These are phyloP conservation scores for Boletus barrowsii DNA, from an alignment of 768 basidiomycete genomes.

Conservation along the genomic window DNA sequence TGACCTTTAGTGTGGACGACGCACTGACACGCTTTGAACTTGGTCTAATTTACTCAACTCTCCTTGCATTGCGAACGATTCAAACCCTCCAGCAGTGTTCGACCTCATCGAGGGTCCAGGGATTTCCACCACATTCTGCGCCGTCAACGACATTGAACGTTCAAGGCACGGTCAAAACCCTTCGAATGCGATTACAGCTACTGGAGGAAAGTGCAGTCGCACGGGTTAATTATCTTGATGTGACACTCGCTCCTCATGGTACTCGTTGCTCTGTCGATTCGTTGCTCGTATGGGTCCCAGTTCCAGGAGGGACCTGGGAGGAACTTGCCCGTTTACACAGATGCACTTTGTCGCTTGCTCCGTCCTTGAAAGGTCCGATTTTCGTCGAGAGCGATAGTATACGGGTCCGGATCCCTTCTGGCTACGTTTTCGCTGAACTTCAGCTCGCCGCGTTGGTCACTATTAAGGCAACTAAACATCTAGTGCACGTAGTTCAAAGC, in stretches of 20 bases:
- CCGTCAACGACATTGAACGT: constrained; percentile 22
- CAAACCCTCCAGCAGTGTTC: constrained; percentile 34
- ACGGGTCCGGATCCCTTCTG: constrained; percentile 75
- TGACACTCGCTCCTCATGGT: constrained; percentile 14
- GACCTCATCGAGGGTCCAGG: constrained; percentile 14
- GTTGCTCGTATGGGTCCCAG: constrained; percentile 56
- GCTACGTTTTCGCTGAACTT: constrained; percentile 72
- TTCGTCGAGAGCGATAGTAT: constrained; percentile 58
- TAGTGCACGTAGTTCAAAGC: constrained; percentile 51
- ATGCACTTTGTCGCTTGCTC: constrained; percentile 42
- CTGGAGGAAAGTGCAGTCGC: constrained; percentile 47
- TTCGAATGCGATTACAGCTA: constrained; percentile 49
- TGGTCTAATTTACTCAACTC: constrained; percentile 63
- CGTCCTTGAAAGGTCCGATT: constrained; percentile 38
- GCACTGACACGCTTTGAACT: constrained; percentile 54
- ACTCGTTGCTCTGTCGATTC: constrained; percentile 39
- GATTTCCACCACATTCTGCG: constrained; percentile 17
- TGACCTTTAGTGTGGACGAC: constrained; percentile 50
- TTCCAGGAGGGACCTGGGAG: constrained; percentile 60
- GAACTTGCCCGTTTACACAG: constrained; percentile 62
- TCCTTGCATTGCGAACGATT: constrained; percentile 60
- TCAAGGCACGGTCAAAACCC: constrained; percentile 36
- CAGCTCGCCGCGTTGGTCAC: constrained; percentile 67
- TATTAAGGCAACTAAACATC: constrained; percentile 71
- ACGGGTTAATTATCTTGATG: constrained; percentile 30